Conservation (phyloP, 768 basidiomycete genomes). For the Melanogaster broomeanus region DNA sequence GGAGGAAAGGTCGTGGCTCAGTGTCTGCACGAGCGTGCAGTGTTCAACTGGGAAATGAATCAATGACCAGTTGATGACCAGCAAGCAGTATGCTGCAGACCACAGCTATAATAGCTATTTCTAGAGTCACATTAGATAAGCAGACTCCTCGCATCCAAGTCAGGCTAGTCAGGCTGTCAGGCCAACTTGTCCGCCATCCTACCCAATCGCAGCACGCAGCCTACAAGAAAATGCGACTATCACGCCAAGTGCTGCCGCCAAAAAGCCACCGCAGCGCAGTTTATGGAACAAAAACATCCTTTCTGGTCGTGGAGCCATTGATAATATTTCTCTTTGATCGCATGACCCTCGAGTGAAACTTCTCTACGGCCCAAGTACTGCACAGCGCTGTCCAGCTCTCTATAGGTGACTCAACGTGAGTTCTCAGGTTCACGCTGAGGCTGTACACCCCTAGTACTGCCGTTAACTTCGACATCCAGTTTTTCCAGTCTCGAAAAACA, state of each 20-base stretch:
- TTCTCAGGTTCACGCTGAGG: too few species aligned
- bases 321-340: not conserved
- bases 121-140: not conserved
- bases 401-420: too few species aligned
- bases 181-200: too few species aligned
- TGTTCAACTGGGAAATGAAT: not conserved
- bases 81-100: too few species aligned
- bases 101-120: not conserved
- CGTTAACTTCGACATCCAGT: too few species aligned
- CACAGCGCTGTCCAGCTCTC: too few species aligned
- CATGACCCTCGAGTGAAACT: too few species aligned
- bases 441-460: too few species aligned
- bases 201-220: not conserved
- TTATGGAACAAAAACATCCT: not conserved
- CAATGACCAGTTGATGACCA: not conserved
- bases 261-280: too few species aligned
- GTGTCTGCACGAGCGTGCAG: constrained; percentile 15
- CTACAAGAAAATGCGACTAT: not conserved
- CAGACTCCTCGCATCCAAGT: not conserved
- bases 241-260: not conserved
- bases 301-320: not conserved
- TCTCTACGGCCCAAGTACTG: too few species aligned
- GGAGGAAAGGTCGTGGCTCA: constrained; percentile 20
- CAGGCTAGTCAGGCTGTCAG: too few species aligned
- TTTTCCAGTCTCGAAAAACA: too few species aligned